Evolutionary conservation across 257 asterid genomes (phyloP).

Genomic region (Perilla frutescens): DNA sequence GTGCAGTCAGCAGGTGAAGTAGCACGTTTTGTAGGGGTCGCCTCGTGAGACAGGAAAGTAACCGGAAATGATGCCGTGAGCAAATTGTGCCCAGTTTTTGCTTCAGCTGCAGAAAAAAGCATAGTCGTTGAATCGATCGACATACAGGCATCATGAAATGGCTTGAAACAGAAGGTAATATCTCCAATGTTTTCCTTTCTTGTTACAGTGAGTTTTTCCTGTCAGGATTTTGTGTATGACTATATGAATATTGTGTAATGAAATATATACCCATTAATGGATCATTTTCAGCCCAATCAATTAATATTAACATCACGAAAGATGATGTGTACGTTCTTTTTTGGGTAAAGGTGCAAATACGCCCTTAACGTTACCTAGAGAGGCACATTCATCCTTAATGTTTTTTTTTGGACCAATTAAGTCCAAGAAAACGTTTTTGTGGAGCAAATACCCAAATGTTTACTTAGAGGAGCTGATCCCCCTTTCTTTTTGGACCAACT

Average conservation of each 20-base stretch:
- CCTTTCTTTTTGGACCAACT: too few relatives aligned
- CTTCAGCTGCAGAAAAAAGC: constrained; percentile 17
- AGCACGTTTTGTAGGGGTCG: constrained; percentile 7
- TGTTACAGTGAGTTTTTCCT: background rate
- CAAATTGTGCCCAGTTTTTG: background rate
- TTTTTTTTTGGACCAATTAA: too few relatives aligned
- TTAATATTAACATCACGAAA: background rate
- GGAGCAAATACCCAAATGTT: too few relatives aligned
- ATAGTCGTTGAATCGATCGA: constrained; percentile 10
- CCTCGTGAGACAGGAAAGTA: background rate
- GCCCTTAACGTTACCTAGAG: too few relatives aligned
- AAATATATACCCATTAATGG: background rate
- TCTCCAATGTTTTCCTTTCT: background rate
- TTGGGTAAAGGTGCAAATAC: too few relatives aligned
- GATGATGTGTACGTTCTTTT: background rate
- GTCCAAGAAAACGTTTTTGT: too few relatives aligned
- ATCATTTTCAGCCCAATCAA: background rate
- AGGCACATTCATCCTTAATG: too few relatives aligned
- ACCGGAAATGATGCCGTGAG: background rate
- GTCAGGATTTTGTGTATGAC: constrained; percentile 16
- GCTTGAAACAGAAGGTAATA: constrained; percentile 4
- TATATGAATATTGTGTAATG: background rate
- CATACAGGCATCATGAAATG: background rate
- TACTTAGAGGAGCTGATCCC: too few relatives aligned
- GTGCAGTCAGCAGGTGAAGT: constrained; percentile 23